These are phyloP conservation scores for Cutaneotrichosporon sp. DNA, from an alignment of 1,284 basidiomycete species.

Conservation along the genomic window DNA sequence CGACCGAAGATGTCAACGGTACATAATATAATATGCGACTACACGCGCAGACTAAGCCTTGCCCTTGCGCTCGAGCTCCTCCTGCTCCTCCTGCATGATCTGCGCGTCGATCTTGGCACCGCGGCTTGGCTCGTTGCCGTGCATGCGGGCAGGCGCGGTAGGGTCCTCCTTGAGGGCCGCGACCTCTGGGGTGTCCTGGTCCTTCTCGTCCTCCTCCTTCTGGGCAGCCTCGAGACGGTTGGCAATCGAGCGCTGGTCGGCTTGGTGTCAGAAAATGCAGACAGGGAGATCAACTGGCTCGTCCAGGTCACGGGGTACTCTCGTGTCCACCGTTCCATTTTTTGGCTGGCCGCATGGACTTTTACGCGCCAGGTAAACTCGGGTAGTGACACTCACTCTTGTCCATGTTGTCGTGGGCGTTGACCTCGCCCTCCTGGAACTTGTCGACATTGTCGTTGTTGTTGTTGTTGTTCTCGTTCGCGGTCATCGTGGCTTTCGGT, in stretches of 20 bases:
- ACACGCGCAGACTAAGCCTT: constrained; percentile 1
- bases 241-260: constrained; percentile 6
- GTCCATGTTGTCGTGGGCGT: constrained; percentile 4
- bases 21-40: too few relatives aligned
- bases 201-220: not conserved
- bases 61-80: constrained; percentile 15
- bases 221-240: constrained; percentile 7
- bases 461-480: too few relatives aligned
- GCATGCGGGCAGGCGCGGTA: constrained; percentile 8
- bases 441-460: not conserved
- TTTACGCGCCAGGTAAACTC: too few relatives aligned
- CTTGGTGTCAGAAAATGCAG: not conserved
- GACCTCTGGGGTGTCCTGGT: constrained; percentile 11
- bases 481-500: too few relatives aligned
- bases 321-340: too few relatives aligned
- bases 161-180: constrained; percentile 14
- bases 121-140: constrained; percentile 17
- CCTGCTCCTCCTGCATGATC: constrained; percentile 13
- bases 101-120: constrained; percentile 16
- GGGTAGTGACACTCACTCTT: not conserved
- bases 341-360: too few relatives aligned
- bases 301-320: too few relatives aligned
- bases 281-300: too few relatives aligned
- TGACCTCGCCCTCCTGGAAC: constrained; percentile 1
- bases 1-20: not conserved